Evolutionary conservation across 1,284 basidiomycete genomes (phyloP), one percentile per base, ranked within the genome.

Genomic region (Papiliotrema fonsecae): DNA sequence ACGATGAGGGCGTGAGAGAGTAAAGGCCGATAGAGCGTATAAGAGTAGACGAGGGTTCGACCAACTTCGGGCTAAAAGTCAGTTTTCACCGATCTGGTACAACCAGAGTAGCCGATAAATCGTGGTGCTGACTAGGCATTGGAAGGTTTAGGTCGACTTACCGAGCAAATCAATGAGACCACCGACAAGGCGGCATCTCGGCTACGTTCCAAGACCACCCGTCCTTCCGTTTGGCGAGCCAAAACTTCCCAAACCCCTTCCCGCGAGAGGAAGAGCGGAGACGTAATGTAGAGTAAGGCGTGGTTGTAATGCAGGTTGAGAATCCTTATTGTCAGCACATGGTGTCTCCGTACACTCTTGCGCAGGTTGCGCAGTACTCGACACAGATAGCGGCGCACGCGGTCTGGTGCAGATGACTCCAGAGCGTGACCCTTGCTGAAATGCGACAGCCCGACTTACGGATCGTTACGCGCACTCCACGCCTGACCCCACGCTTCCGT

Each of bases 131-230:
- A n/a, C n/a, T n/a, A n/a, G n/a, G n/a, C n/a, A n/a, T n/a, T n/a
- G n/a, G n/a, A n/a, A n/a, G n/a, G n/a, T 26, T 18, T 16, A 21
- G 32, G 16, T 3, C n/a, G 19, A 57, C 64, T 47, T 42, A 67
- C 63, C 21, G 69, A 62, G 43, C 64, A 64, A 27, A 74, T 58
- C 3, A 62, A 58, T 32, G 65, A 57, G 7, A 73, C 59, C 14
- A 74, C 60, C 2, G 63, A 62, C 22, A 70, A 65, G 6, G 69
- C 72, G 0, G 72, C 67, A 47, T 74, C 72, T 38, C 70, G 55
- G 3, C 60, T 64, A 18, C 66, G 50, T 48, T 70, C 68, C 6
- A 74, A 57, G 42, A 67, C 60, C 36, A 59, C 51, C 42, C 64
- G 65, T 2, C 72, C 72, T 22, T 70, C 65, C 34, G 57, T 57